A percentile compares a stretch with the other conserved stretches of the same genome.
These are phyloP conservation scores for Ulota crispa DNA, from an alignment of 225 moss, liverwort and hornwort species.

Conservation along the genomic window DNA sequence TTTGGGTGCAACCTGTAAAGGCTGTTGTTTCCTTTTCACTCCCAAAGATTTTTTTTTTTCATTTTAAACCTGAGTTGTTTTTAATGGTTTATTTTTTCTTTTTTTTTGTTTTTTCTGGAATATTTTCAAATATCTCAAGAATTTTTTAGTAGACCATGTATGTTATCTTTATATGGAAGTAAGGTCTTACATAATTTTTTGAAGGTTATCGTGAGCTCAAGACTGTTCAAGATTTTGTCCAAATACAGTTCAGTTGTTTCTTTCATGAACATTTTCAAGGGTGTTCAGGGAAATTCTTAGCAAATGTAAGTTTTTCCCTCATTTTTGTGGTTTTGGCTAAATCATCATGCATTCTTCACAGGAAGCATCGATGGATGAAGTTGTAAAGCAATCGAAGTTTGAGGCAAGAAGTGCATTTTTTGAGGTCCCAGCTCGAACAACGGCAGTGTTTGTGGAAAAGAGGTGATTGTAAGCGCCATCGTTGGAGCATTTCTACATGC, in stretches of 20 bases:
- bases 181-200: no score
- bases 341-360: slow-evolving; percentile 26
- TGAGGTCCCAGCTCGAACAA: slow-evolving; percentile 74
- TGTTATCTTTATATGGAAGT: no score
- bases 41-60: not conserved
- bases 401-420: slow-evolving; percentile 55
- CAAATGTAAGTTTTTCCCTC: no score
- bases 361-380: slow-evolving; percentile 61
- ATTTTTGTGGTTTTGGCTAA: not conserved
- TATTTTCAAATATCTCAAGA: not conserved
- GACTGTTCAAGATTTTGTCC: not conserved
- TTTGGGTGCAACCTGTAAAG: not conserved
- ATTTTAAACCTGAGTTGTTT: not conserved
- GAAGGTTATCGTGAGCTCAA: not conserved
- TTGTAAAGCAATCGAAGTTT: slow-evolving; percentile 59
- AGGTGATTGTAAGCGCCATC: slow-evolving; percentile 29
- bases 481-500: no score
- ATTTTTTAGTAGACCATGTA: no score
- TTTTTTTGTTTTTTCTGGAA: no score
- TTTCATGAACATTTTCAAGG: not conserved
- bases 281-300: not conserved
- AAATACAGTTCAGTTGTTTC: not conserved
- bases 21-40: not conserved
- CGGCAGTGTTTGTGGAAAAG: slow-evolving; percentile 76
- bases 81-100: not conserved